These are phyloP conservation scores for Actinidia polygama DNA, from an alignment of 179 eudicot species.

Conservation along the genomic window DNA sequence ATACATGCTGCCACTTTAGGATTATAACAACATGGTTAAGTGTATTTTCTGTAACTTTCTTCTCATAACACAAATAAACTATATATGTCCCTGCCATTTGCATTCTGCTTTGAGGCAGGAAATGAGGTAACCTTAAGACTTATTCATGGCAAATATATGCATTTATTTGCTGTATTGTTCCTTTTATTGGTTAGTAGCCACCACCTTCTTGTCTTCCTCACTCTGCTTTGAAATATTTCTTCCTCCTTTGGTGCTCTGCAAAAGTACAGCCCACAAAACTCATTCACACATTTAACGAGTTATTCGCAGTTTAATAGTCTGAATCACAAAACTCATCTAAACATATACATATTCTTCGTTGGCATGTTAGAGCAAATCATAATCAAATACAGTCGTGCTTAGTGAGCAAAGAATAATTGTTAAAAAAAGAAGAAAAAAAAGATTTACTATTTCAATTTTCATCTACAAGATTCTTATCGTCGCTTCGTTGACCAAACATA, in stretches of 20 bases:
- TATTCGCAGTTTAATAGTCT: too few relatives aligned
- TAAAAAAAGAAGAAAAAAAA: too few relatives aligned
- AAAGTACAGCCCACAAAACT: not conserved
- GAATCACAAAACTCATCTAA: not conserved
- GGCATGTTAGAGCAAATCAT: not conserved
- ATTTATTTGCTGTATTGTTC: not conserved
- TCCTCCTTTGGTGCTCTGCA: slow-evolving; percentile 12
- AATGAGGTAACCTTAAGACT: not conserved
- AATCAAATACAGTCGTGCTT: too few relatives aligned
- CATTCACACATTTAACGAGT: too few relatives aligned
- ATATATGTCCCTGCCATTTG: not conserved
- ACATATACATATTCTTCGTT: not conserved
- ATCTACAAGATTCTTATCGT: too few relatives aligned
- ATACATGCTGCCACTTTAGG: not conserved
- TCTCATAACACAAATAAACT: not conserved
- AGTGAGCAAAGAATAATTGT: too few relatives aligned
- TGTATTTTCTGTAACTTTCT: not conserved
- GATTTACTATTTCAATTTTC: too few relatives aligned
- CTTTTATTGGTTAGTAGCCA: not conserved
- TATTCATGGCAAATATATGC: not conserved
- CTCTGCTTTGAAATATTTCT: not conserved
- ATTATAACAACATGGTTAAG: not conserved
- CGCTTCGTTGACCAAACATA: too few relatives aligned
- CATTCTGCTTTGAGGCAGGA: slow-evolving; percentile 1
- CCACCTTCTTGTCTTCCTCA: slow-evolving; percentile 7